phyloP scores from a whole-genome alignment of 2,329 filamentous ascomycete genomes.

The Paracoccidioides brasiliensis region DNA sequence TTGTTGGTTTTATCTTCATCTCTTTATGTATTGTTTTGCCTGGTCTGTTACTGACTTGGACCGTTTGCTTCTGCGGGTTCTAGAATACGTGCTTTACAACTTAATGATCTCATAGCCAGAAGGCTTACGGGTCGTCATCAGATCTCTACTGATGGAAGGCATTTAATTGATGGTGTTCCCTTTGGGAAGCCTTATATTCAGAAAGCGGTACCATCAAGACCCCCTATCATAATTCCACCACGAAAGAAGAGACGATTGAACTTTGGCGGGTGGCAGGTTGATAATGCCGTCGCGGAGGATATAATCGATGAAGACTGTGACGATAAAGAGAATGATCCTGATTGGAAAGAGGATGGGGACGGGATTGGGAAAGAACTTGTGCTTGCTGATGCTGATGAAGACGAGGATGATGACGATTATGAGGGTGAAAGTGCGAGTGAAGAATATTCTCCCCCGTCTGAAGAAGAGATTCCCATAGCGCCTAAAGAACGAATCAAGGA shows the following conservation, averaged over 20 bases:
- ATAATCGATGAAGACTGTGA: constrained; percentile 15
- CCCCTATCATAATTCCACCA: constrained; percentile 57
- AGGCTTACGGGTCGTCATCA: constrained; percentile 66
- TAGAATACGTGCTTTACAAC: constrained; percentile 66
- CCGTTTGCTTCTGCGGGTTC: background rate
- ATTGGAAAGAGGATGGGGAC: constrained; percentile 2
- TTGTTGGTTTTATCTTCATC: constrained; percentile 41
- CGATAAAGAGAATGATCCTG: constrained; percentile 19
- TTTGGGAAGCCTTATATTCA: constrained; percentile 64
- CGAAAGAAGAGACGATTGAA: constrained; percentile 55
- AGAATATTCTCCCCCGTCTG: constrained; percentile 34
- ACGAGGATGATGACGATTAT: constrained; percentile 21
- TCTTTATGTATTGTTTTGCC: background rate
- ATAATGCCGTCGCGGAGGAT: constrained; percentile 17
- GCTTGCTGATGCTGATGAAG: constrained; percentile 16
- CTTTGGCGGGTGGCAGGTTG: constrained; percentile 18
- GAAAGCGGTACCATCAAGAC: constrained; percentile 44
- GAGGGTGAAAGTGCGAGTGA: constrained; percentile 24
- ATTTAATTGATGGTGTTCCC: constrained; percentile 71
- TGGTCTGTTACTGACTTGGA: background rate
- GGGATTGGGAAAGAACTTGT: constrained; percentile 13
- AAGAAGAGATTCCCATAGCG: constrained; percentile 22
- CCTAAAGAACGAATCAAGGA: background rate
- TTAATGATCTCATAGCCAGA: constrained; percentile 59
- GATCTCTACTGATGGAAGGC: constrained; percentile 64